Base-by-base conservation (phyloP, 352 stramenopile species). In the Elongisporangium undulatum region DNA sequence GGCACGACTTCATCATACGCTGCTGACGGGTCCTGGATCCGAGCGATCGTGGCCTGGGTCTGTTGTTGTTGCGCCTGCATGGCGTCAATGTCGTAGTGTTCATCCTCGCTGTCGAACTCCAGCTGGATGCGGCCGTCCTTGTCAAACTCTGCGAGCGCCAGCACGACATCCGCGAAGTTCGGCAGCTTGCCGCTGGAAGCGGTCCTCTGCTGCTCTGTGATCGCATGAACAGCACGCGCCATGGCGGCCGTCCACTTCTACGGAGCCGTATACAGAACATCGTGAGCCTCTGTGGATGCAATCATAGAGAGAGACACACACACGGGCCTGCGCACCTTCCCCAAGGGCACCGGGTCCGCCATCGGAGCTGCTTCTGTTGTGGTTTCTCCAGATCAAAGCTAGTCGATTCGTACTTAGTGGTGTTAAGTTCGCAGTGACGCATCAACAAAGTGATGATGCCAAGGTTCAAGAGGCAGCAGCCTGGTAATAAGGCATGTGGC, bases 91-190 rank as follows among this genome's bases (percentile, higher is more conserved):
- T 84, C 69, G 62, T 83, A 76, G 13, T 70, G 62, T 6, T 73
- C 67, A 38, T 85, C 74, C 34, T 82, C 68, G 9, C 73, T 64
- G 38, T 71, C 70, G 19, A 88, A 80, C 45, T 82, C 62, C 56
- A 88, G 69, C 56, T 66, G 56, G 55, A 88, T 88, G 56, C 64
- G 78, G 19, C 78, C 78, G 15, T 78, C 49, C 15, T 58, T 39
- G 63, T 85, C 75, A 58, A 79, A 83, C 6, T 69, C 64, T 6
- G 72, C 78, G 48, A 75, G 67, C 4, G 77, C 77, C 29, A 79
- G 73, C 55, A 78, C 69, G 45, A 82, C 70, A 21, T 82, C 73
- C 1, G 67, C 72, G 19, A 81, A 66, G 26, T 63, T 72, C 61
- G 55, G 21, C 39, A 70, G 9, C 48, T 74, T 69, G 22, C 19